Percentiles rank a stretch among this genome's conserved stretches.
Conservation (phyloP, 306 rosid genomes). For the Ormosia semicastrata region DNA sequence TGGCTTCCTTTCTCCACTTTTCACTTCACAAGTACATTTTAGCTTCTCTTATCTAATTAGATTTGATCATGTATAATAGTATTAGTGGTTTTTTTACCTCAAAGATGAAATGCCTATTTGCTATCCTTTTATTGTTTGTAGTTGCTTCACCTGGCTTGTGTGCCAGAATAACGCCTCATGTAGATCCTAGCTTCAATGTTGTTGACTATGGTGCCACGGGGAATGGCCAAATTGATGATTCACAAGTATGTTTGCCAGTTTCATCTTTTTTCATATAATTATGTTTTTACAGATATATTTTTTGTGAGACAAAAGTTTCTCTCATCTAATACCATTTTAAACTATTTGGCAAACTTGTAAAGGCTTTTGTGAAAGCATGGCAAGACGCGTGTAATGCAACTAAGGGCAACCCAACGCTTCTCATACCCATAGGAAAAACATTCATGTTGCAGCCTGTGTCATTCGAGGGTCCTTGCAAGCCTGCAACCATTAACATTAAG, state of each 20-base stretch:
- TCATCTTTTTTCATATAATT: not conserved
- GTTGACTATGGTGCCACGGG: constrained; percentile 44
- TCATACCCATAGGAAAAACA: constrained; percentile 35
- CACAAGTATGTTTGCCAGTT: constrained; percentile 24
- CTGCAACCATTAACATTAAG: constrained; percentile 23
- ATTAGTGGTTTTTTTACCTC: not conserved
- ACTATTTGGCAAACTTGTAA: not conserved
- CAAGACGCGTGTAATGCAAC: constrained; percentile 29
- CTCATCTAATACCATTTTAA: not conserved
- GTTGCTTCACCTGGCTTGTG: constrained; percentile 14
- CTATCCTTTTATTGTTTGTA: not conserved
- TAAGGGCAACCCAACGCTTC: constrained; percentile 26
- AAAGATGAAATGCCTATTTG: constrained; percentile 17
- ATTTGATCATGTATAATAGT: not conserved
- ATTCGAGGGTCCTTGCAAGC: constrained; percentile 55
- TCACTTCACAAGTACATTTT: not conserved
- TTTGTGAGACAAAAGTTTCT: not conserved
- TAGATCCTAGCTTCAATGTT: constrained; percentile 25
- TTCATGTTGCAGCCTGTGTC: constrained; percentile 42
- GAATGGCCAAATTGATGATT: constrained; percentile 45
- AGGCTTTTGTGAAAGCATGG: constrained; percentile 67
- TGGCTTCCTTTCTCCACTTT: not conserved
- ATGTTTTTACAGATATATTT: not conserved
- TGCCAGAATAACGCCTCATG: not conserved
- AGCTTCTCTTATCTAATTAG: not conserved